Evolutionary conservation across 2,329 filamentous ascomycete species (phyloP).

Genomic region (Xylariaceae sp.): DNA sequence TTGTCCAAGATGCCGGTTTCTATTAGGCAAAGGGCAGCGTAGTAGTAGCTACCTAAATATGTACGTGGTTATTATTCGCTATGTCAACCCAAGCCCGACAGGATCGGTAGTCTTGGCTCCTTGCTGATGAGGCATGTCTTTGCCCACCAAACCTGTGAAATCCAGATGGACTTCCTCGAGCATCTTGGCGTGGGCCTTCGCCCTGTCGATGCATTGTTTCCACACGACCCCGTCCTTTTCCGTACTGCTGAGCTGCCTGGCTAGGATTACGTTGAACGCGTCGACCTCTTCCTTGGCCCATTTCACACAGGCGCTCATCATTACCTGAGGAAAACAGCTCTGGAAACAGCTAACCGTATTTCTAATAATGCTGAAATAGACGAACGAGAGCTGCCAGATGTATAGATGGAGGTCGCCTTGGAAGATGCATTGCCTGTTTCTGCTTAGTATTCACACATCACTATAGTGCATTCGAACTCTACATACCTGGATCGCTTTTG

Average conservation of each 20-base stretch:
- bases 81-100: slow-evolving; percentile 47
- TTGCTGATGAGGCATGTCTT: slow-evolving; percentile 44
- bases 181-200: slow-evolving; percentile 78
- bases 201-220: slow-evolving; percentile 80
- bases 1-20: not conserved
- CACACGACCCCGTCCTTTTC: slow-evolving; percentile 76
- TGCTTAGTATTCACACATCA: slow-evolving; percentile 28
- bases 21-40: not conserved
- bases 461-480: not conserved
- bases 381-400: slow-evolving; percentile 92
- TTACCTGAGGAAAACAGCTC: slow-evolving; percentile 78
- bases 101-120: slow-evolving; percentile 35
- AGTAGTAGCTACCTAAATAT: not conserved
- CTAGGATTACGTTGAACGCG: slow-evolving; percentile 81
- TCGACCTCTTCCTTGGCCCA: slow-evolving; percentile 98
- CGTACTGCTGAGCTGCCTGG: slow-evolving; percentile 83
- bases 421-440: slow-evolving; percentile 82
- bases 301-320: slow-evolving; percentile 94
- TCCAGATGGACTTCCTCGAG: slow-evolving; percentile 86
- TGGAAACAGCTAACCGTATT: slow-evolving; percentile 93
- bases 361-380: slow-evolving; percentile 91
- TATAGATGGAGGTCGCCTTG: slow-evolving; percentile 91
- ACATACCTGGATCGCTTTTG: slow-evolving; percentile 78
- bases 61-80: not conserved
- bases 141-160: slow-evolving; percentile 80